phyloP scores from a whole-genome alignment of 2,329 filamentous ascomycete genomes.

The Massarina eburnea region DNA sequence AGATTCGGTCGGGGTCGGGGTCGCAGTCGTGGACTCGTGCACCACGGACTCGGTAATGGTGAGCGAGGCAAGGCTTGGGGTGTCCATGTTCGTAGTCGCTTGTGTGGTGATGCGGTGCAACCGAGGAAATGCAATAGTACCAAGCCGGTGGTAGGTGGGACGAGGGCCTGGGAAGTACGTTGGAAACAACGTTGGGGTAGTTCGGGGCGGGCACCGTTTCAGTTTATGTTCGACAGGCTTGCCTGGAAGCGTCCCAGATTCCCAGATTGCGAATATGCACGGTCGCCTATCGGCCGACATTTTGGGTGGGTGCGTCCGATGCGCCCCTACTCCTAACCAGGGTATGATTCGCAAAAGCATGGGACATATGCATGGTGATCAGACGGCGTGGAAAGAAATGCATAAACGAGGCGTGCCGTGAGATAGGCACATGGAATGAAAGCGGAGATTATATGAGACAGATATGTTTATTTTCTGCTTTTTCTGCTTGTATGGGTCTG shows the following conservation, averaged over 20 bases:
- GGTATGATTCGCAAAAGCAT: neutral
- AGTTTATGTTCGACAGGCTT: neutral
- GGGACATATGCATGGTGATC: conserved; percentile 1
- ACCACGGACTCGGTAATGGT: neutral
- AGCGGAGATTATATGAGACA: no score
- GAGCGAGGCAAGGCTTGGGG: neutral
- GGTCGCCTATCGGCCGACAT: neutral
- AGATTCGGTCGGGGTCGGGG: neutral
- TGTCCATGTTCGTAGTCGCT: neutral
- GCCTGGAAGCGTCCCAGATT: neutral
- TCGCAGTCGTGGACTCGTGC: neutral
- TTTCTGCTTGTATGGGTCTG: no score
- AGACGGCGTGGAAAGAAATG: neutral
- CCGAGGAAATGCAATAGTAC: neutral
- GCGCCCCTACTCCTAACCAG: neutral
- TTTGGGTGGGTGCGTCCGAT: neutral
- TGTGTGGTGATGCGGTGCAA: neutral
- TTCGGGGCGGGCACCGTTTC: neutral
- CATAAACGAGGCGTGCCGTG: neutral
- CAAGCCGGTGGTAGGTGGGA: neutral
- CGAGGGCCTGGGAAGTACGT: neutral
- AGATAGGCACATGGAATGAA: no score
- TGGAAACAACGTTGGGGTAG: no score
- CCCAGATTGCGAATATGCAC: neutral
- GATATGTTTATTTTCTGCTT: no score